phyloP scores from a whole-genome alignment of 1,139 yeast species.

The Yamadazyma diospyri region DNA sequence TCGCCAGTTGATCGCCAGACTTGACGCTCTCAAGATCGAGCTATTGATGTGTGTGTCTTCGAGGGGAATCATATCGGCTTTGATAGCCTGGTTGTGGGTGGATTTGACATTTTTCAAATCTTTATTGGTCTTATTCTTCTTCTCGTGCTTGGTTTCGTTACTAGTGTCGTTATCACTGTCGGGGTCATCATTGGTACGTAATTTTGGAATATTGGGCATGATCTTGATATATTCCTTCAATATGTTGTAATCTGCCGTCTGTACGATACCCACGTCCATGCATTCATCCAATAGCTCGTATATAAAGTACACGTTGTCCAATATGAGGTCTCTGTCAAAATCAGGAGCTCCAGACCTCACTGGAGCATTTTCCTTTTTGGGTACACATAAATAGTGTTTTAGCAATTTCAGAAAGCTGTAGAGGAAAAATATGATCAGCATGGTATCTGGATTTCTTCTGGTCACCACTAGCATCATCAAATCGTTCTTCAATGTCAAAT shows the following conservation, averaged over 20 bases:
- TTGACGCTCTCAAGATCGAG: conserved; percentile 47
- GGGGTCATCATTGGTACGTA: conserved; percentile 12
- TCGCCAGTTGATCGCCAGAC: conserved; percentile 45
- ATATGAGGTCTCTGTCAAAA: conserved; percentile 29
- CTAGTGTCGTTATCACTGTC: conserved; percentile 11
- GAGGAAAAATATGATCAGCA: conserved; percentile 40
- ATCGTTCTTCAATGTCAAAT: conserved; percentile 28
- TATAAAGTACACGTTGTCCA: conserved; percentile 39
- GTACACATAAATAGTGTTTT: conserved; percentile 26
- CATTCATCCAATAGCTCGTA: conserved; percentile 46
- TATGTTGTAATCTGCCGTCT: conserved; percentile 42
- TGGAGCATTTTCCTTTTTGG: conserved; percentile 2
- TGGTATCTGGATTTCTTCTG: conserved; percentile 32
- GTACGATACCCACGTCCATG: conserved; percentile 43
- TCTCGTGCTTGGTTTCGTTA: conserved; percentile 4
- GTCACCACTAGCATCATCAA: conserved; percentile 32
- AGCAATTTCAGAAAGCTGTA: conserved; percentile 31
- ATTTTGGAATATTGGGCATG: conserved; percentile 30
- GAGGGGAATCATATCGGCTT: conserved; percentile 27
- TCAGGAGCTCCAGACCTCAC: background rate
- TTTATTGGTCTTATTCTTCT: conserved; percentile 7
- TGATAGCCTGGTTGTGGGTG: conserved; percentile 40
- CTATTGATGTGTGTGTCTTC: conserved; percentile 47
- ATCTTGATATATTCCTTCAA: conserved; percentile 44
- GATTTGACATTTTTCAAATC: conserved; percentile 24